Evolutionary conservation across 2,329 filamentous ascomycete species (phyloP).

Genomic region (Teratosphaeria epicoccoides): DNA sequence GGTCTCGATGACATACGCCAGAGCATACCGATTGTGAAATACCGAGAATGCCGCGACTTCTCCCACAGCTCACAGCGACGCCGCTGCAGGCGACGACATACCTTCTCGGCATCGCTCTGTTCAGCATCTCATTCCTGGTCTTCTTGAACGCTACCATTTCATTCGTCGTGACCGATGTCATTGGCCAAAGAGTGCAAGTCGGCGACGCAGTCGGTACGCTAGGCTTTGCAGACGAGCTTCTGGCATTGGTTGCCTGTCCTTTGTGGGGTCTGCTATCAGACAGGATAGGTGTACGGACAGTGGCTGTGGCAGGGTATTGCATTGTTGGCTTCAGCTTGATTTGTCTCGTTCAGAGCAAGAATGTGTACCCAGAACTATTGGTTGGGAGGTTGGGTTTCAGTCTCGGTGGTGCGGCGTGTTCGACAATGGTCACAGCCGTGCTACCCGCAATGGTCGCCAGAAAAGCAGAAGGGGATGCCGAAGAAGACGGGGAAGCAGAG

Average conservation of each 20-base stretch:
- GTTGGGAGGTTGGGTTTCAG: constrained; percentile 80
- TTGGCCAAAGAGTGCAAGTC: constrained; percentile 61
- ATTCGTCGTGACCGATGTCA: constrained; percentile 74
- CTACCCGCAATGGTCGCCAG: constrained; percentile 57
- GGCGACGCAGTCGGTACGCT: constrained; percentile 75
- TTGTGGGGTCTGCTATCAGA: constrained; percentile 70
- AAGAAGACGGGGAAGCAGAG: constrained; percentile 5
- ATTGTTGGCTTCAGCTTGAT: constrained; percentile 70
- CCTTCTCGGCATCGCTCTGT: constrained; percentile 70
- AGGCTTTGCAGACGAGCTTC: constrained; percentile 73
- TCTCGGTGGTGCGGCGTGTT: constrained; percentile 70
- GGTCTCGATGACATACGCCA: not conserved
- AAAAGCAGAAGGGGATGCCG: not conserved
- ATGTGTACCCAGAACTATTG: constrained; percentile 81
- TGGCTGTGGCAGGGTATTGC: constrained; percentile 62
- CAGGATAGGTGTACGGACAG: constrained; percentile 57
- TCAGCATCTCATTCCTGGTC: constrained; percentile 81
- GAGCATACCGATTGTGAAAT: not conserved
- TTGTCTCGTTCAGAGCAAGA: constrained; percentile 72
- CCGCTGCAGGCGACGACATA: constrained; percentile 55
- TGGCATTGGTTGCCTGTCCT: constrained; percentile 71
- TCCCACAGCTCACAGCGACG: constrained; percentile 42
- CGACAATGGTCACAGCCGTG: constrained; percentile 96
- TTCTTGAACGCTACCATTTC: constrained; percentile 78
- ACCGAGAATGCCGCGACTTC: constrained; percentile 8